These are phyloP conservation scores for Tylopilus felleus DNA, from an alignment of 768 basidiomycete species.

Conservation along the genomic window DNA sequence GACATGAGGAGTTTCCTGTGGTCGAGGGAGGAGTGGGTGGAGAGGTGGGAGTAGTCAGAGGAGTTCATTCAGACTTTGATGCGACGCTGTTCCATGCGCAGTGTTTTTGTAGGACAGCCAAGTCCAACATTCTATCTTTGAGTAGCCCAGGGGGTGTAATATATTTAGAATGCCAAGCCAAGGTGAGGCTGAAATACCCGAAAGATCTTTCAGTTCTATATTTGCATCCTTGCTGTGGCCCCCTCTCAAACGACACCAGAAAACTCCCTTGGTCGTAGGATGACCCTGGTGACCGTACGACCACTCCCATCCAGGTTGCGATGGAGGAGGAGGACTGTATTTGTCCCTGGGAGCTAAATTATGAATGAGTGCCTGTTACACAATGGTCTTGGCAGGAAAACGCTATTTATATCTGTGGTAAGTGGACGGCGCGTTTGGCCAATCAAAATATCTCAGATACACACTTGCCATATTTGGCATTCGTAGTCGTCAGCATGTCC, in stretches of 20 bases:
- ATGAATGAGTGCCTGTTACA: conserved; percentile 30
- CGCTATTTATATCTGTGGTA: conserved; percentile 29
- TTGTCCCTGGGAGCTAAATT: conserved; percentile 19
- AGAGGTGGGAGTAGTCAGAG: conserved; percentile 18
- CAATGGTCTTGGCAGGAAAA: conserved; percentile 29
- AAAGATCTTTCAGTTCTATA: conserved; percentile 19
- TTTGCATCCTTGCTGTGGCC: conserved; percentile 11
- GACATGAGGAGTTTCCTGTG: conserved; percentile 38
- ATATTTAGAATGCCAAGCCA: conserved; percentile 46
- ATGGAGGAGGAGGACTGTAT: background rate
- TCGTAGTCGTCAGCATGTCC: background rate
- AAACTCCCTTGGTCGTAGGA: background rate
- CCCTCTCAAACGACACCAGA: background rate
- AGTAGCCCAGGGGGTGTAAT: conserved; percentile 33
- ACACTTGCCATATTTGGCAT: conserved; percentile 14
- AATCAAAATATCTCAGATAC: conserved; percentile 19
- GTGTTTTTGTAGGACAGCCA: conserved; percentile 43
- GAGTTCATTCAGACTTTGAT: conserved; percentile 26
- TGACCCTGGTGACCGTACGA: background rate
- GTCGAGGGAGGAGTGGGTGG: conserved; percentile 17
- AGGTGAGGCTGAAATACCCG: conserved; percentile 35
- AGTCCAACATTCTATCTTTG: conserved; percentile 48
- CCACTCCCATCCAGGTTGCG: background rate
- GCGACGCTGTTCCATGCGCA: conserved; percentile 18
- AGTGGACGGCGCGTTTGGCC: conserved; percentile 17